Percentiles rank a stretch among this genome's conserved stretches.
phyloP scores from a whole-genome alignment of 1,284 basidiomycete species.

The Porodaedalea pini region DNA sequence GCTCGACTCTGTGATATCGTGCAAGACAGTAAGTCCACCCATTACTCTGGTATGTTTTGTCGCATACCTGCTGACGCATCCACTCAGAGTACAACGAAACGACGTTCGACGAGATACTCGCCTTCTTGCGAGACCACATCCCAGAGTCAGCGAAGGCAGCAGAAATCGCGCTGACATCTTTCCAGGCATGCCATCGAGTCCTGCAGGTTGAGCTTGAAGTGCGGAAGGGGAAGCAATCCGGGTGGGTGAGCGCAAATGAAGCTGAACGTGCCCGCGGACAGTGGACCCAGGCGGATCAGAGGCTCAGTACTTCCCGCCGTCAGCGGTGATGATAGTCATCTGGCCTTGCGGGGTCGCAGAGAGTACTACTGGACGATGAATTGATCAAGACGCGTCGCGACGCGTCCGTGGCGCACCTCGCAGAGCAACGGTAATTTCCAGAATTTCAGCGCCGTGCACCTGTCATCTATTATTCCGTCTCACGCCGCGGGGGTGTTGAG shows the following conservation, averaged over 20 bases:
- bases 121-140: conserved; percentile 14
- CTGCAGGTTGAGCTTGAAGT: conserved; percentile 14
- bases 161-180: conserved; percentile 13
- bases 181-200: conserved; percentile 13
- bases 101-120: conserved; percentile 16
- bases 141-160: conserved; percentile 17
- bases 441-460: too few species aligned
- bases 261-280: conserved; percentile 4
- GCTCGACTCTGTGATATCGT: conserved; percentile 12
- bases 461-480: too few species aligned
- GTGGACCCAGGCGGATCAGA: conserved; percentile 4
- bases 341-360: too few species aligned
- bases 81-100: conserved; percentile 10
- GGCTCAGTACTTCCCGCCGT: background rate
- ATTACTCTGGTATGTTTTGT: background rate
- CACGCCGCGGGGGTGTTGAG: too few species aligned
- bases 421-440: too few species aligned
- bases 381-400: too few species aligned
- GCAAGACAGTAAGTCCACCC: conserved; percentile 11
- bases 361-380: too few species aligned
- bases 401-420: too few species aligned
- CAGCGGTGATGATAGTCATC: too few species aligned
- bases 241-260: conserved; percentile 9
- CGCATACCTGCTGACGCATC: background rate
- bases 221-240: conserved; percentile 3